Evolutionary conservation across 345 rosid genomes (phyloP).

Genomic region (Hypericum perforatum): DNA sequence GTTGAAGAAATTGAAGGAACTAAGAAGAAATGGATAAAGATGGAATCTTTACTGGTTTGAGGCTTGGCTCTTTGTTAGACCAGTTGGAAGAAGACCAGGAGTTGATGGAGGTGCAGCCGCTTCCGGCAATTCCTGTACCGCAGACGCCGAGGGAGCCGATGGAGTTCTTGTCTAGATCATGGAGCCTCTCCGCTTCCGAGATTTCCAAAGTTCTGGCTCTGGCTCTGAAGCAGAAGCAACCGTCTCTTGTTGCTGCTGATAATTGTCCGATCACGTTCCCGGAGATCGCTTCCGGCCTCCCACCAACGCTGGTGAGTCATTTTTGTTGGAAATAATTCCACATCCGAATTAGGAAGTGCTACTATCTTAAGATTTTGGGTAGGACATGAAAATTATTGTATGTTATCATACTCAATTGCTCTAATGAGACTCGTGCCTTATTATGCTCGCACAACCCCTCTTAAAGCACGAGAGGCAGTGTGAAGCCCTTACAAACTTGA

Average conservation of each 20-base stretch:
- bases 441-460: no score
- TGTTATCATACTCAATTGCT: no score
- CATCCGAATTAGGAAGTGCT: no score
- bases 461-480: no score
- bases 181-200: conserved; percentile 93
- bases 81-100: conserved; percentile 49
- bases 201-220: conserved; percentile 84
- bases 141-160: conserved; percentile 83
- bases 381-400: no score
- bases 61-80: conserved; percentile 33
- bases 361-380: no score
- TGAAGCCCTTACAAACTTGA: no score
- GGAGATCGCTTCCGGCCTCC: conserved; percentile 13
- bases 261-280: conserved; percentile 22
- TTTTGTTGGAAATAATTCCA: no score
- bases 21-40: conserved; percentile 27
- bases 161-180: conserved; percentile 90
- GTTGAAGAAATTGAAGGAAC: no score
- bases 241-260: conserved; percentile 12
- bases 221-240: conserved; percentile 56
- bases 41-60: conserved; percentile 39
- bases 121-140: conserved; percentile 60
- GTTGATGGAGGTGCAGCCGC: conserved; percentile 18
- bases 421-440: no score
- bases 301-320: no score